Evolutionary conservation across 148 eudicot genomes (phyloP).

Genomic region (Rhododendron simsii): DNA sequence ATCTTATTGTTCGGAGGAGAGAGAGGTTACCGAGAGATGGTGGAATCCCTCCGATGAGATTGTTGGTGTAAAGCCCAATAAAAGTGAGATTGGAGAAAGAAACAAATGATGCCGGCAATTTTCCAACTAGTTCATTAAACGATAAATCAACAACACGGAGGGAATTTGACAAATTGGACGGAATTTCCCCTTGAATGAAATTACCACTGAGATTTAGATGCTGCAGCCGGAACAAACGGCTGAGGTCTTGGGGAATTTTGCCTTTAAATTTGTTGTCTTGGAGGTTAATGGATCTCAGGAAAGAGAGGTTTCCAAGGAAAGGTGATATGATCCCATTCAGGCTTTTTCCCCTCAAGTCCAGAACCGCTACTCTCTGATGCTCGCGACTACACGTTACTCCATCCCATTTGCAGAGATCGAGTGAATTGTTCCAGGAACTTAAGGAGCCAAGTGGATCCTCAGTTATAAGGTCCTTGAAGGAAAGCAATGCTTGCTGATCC

Average conservation of each 20-base stretch:
- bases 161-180: neutral
- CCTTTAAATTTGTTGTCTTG: neutral
- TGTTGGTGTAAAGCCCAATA: neutral
- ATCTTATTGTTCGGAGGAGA: no score
- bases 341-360: neutral
- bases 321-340: neutral
- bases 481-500: neutral
- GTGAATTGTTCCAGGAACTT: no score
- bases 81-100: neutral
- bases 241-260: neutral
- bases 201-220: neutral
- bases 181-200: neutral
- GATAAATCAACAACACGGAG: neutral
- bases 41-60: neutral
- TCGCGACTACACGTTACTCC: neutral
- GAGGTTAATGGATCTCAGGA: neutral
- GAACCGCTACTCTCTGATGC: neutral
- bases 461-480: neutral
- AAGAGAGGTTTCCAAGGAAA: neutral
- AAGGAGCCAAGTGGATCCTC: neutral
- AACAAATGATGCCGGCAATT: neutral
- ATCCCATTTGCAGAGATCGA: neutral
- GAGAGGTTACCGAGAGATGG: neutral
- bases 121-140: neutral
- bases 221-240: neutral